Evolutionary conservation across 148 eudicot species (phyloP).

Genomic region (Vaccinium darrowii): DNA sequence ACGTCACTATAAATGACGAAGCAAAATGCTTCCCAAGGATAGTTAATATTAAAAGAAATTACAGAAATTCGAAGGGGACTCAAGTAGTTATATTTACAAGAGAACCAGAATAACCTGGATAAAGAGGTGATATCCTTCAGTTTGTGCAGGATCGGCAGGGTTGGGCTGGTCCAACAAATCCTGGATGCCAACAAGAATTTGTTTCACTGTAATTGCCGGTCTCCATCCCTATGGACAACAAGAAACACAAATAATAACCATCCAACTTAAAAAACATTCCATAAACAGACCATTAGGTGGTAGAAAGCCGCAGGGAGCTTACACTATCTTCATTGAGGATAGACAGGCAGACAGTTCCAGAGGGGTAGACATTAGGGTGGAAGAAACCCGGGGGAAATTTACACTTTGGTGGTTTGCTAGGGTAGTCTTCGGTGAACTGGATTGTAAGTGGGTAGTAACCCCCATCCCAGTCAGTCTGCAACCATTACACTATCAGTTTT

Average conservation of each 20-base stretch:
- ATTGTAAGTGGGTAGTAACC: slow-evolving; percentile 75
- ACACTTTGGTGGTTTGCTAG: slow-evolving; percentile 92
- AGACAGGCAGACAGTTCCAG: slow-evolving; percentile 83
- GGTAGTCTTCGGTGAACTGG: slow-evolving; percentile 78
- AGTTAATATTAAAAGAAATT: background rate
- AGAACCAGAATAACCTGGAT: slow-evolving; percentile 49
- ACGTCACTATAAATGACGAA: background rate
- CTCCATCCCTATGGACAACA: slow-evolving; percentile 64
- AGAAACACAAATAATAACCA: slow-evolving; percentile 5
- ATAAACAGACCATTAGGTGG: background rate
- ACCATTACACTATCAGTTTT: slow-evolving; percentile 46
- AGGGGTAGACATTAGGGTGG: slow-evolving; percentile 85
- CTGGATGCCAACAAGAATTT: slow-evolving; percentile 79
- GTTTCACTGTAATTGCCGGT: slow-evolving; percentile 89
- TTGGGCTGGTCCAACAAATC: slow-evolving; percentile 81
- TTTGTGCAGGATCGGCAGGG: slow-evolving; percentile 77
- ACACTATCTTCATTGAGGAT: slow-evolving; percentile 83
- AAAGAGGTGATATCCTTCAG: slow-evolving; percentile 73
- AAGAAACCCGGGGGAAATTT: slow-evolving; percentile 79
- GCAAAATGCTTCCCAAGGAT: background rate
- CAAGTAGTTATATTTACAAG: background rate
- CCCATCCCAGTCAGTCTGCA: slow-evolving; percentile 92
- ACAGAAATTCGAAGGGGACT: background rate
- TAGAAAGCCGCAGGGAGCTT: slow-evolving; percentile 29
- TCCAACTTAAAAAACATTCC: slow-evolving; percentile 6